Base-by-base conservation (phyloP, 805 yeast species). In the Kodamaea jinghongensis region DNA sequence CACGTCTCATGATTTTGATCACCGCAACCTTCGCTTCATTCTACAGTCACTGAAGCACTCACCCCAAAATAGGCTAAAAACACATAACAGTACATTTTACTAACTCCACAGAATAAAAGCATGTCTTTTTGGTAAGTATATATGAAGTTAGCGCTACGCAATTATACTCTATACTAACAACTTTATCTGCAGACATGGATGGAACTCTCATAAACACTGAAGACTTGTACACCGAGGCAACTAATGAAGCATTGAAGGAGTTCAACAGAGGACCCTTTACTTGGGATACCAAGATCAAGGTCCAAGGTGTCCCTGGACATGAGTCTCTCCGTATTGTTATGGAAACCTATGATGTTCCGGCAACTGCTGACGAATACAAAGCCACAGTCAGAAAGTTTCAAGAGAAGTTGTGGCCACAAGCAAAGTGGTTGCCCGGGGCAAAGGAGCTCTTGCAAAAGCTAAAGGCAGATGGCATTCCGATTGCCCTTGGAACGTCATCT, bases 121-220 rank as follows among this genome's bases (percentile, higher is more conserved):
- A 25, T 82, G 88, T 68, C 81, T 83, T 45, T 83, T 82, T 56
- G 87, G 83, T 71, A 72, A 38, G 79, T 73, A 30, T 16, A 14
- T 15, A 16, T 13, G 26, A 16, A 17, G 20, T 17, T 4, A 6
- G 7, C 7, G 5, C 23, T 5, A 8, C 23, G 23, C 15, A 17
- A 27, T 13, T 23, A 17, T 38, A n/a, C 9, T 20, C 23, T 20
- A n/a, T 47, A 44, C 55, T 39, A 43, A 50, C 57, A 43, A 50
- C 57, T 28, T 28, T 17, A 34, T 28, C 23, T 34, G n/a, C n/a
- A 70, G 96, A 87, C 71, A 86, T 93, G 98, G 99, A 93, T 59
- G 99, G 99, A 1, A 76, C 95, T 16, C 70, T 93, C 46, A 76
- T 93, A 56, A 87, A 90, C 65, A 86, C 97, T 3, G 99, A 93